These are phyloP conservation scores for Cladosporium austrohemisphaericum DNA, from an alignment of 2,329 filamentous ascomycete genomes.

Conservation along the genomic window DNA sequence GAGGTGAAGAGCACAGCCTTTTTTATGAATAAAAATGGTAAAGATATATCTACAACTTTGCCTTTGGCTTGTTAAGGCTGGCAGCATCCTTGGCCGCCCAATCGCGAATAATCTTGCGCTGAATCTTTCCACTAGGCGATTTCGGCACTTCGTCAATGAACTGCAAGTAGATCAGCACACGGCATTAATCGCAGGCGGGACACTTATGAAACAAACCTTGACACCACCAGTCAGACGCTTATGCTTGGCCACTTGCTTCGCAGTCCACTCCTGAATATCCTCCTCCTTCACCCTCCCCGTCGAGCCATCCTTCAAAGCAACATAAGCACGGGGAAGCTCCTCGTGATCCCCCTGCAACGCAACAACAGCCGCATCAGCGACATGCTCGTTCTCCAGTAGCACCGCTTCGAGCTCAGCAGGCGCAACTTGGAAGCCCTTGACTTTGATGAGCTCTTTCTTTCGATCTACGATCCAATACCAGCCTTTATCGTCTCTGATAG, in stretches of 20 bases:
- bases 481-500: slow-evolving; percentile 69
- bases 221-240: slow-evolving; percentile 47
- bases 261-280: slow-evolving; percentile 43
- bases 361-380: slow-evolving; percentile 45
- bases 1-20: too few species aligned
- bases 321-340: slow-evolving; percentile 46
- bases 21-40: neutral
- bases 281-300: slow-evolving; percentile 32
- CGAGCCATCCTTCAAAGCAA: slow-evolving; percentile 36
- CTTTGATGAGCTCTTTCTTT: slow-evolving; percentile 64
- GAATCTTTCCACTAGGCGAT: slow-evolving; percentile 46
- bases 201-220: neutral
- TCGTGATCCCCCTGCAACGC: slow-evolving; percentile 44
- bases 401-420: slow-evolving; percentile 48
- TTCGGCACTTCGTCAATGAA: slow-evolving; percentile 48
- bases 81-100: slow-evolving; percentile 42
- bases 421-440: slow-evolving; percentile 43
- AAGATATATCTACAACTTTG: slow-evolving; percentile 23
- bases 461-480: slow-evolving; percentile 91
- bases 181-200: too few species aligned
- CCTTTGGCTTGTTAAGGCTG: slow-evolving; percentile 21
- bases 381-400: slow-evolving; percentile 39
- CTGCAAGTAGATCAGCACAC: slow-evolving; percentile 18
- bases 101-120: slow-evolving; percentile 39
- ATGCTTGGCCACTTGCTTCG: slow-evolving; percentile 44